Evolutionary conservation across 768 basidiomycete genomes (phyloP), one percentile per base, ranked within the genome.

Genomic region (Termitomyces sp.): DNA sequence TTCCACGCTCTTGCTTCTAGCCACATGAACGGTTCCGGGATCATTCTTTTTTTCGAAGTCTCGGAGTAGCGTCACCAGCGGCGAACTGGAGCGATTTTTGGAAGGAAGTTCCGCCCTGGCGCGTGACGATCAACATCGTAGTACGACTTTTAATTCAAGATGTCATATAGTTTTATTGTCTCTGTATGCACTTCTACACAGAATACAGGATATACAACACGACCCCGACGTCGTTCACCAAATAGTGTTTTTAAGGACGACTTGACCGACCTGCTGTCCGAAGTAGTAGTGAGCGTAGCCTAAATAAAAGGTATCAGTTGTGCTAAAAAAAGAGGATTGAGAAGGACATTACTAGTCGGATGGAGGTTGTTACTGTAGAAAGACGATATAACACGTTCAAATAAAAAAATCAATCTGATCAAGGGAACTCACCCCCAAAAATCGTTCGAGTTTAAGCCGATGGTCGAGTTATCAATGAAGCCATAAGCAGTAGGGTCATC

Each of bases 391-490:
- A 22, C 16, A 30, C 42, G 55, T 39, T 31, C 18, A 16, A 11
- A 27, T 39, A 18, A 13, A 27, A 53, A 27, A 27, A 27, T 27
- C 27, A 42, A 37, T n/a, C 20, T 15, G 39, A 52, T 13, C 15
- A 5, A 33, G 3, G n/a, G 0, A 50, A 67, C 79, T 58, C 61
- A 82, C 81, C 78, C 80, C 83, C 83, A 85, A 75, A 85, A 85
- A 51, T 76, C 70, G 15, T 75, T 75, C 15, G 75, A 41, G 33
- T 68, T 72, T 22, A 66, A 68, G 11, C 82, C 83, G 57, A 72
- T 80, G 0, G 78, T 75, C 3, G 76, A 78, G 2, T 76, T 76
- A 62, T 86, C 83, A n/a, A 73, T 70, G 67, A 85, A 84, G 0
- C 84, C 84, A 56, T 77, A 85, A n/a, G 73, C 65, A 1, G 71